These are phyloP conservation scores for Camelina neglecta DNA, from an alignment of 345 rosid species.

Conservation along the genomic window DNA sequence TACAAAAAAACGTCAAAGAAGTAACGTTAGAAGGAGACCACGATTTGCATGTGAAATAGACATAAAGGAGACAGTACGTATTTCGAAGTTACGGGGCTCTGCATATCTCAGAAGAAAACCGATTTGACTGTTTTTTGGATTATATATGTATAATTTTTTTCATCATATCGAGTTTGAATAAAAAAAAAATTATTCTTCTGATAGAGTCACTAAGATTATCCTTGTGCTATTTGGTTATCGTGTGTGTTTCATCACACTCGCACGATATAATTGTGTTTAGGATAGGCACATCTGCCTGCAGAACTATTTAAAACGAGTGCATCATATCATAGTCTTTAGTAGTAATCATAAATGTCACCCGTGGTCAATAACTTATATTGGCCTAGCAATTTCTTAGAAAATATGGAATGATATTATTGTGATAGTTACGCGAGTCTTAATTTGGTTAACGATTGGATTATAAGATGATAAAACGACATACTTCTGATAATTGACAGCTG, in stretches of 20 bases:
- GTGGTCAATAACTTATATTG: background rate
- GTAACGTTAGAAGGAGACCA: slow-evolving; percentile 41
- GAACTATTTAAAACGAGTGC: background rate
- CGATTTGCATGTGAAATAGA: slow-evolving; percentile 44
- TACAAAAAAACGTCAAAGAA: slow-evolving; percentile 47
- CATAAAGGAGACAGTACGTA: slow-evolving; percentile 37
- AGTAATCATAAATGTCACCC: background rate
- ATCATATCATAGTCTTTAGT: background rate
- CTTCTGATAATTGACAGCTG: background rate
- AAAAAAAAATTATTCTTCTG: slow-evolving; percentile 7
- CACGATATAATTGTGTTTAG: background rate
- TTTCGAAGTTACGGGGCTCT: slow-evolving; percentile 38
- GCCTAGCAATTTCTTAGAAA: background rate
- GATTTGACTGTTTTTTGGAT: slow-evolving; percentile 24
- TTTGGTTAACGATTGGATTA: slow-evolving; percentile 15
- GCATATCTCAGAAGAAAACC: slow-evolving; percentile 22
- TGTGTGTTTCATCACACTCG: background rate
- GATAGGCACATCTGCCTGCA: background rate
- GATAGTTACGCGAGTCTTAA: background rate
- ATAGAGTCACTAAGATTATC: slow-evolving; percentile 10
- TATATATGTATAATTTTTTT: background rate
- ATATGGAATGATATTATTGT: background rate
- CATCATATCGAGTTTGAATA: slow-evolving; percentile 14
- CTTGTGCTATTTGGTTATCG: background rate
- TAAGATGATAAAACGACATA: slow-evolving; percentile 20